Base-by-base conservation (phyloP, 2,329 filamentous ascomycete species). In the Fusarium acutatum region DNA sequence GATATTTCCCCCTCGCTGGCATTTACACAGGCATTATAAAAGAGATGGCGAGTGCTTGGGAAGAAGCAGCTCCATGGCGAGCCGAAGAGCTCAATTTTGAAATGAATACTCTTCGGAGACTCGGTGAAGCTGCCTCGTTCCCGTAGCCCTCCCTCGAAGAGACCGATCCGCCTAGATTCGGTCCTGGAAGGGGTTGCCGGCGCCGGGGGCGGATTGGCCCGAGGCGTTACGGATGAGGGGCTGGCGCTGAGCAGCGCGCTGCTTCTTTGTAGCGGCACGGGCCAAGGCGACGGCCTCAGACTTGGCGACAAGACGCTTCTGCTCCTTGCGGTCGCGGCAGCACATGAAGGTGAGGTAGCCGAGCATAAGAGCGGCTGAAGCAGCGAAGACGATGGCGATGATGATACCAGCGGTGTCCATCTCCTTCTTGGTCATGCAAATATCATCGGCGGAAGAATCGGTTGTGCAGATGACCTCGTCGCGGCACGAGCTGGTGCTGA, bases 221-320 rank as follows among this genome's bases (percentile, higher is more conserved):
- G 77, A 78, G 47, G 70, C 63, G 59, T 81, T 78, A 64, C 77
- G 75, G 79, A 84, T 83, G 41, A 85, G 79, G 20, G 83, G 83
- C 30, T 81, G 78, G 49, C 81, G 78, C 71, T 79, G 79, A 35
- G 77, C 78, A 54, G 80, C 79, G 54, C 82, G 80, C 77, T 83
- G 80, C 80, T 84, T 84, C 80, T 82, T 84, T 67, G 82, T 84
- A 56, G 85, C 83, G 75, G 85, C 85, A 79, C 85, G 85, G 54
- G 85, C 86, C 57, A 86, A 84, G 32, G 84, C 84, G n/a, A 84
- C 84, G 49, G 86, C 86, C 80, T 89, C 87, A 66, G 84, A 83
- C 72, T 84, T 84, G 66, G 84, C 84, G 60, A 79, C 80, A 38
- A 84, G 79, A 52, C 82, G 81, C 78, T 83, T 84, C 75, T 87